phyloP scores from a whole-genome alignment of 2,329 filamentous ascomycete species.

The Pseudocercospora musae region DNA sequence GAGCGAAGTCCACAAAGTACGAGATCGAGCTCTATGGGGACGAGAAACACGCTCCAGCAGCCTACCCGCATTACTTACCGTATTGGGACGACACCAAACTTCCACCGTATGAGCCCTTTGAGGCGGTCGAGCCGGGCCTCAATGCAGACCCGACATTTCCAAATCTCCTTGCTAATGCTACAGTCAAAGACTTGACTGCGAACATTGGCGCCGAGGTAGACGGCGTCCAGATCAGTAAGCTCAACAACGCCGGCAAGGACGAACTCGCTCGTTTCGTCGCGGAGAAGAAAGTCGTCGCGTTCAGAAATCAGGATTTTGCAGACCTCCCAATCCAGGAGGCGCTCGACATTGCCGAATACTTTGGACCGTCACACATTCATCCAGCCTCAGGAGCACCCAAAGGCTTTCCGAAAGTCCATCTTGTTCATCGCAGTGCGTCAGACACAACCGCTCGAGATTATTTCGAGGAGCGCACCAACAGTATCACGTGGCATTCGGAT shows the following conservation, averaged over 20 bases:
- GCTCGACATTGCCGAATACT: conserved; percentile 68
- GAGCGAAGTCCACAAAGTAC: conserved; percentile 44
- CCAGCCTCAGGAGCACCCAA: conserved; percentile 72
- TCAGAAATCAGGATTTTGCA: conserved; percentile 67
- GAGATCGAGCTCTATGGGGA: conserved; percentile 55
- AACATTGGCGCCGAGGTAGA: conserved; percentile 70
- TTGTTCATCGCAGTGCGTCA: conserved; percentile 70
- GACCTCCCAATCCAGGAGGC: conserved; percentile 67
- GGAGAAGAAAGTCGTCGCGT: conserved; percentile 73
- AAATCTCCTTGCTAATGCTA: conserved; percentile 60
- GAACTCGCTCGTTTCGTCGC: conserved; percentile 73
- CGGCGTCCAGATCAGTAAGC: conserved; percentile 67
- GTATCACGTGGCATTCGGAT: conserved; percentile 82
- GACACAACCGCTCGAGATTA: conserved; percentile 61
- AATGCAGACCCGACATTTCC: conserved; percentile 68
- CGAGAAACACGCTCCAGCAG: conserved; percentile 52
- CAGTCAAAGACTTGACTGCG: conserved; percentile 62
- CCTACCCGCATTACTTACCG: conserved; percentile 56
- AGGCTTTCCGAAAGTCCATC: conserved; percentile 70
- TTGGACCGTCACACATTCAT: conserved; percentile 78
- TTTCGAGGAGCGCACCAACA: conserved; percentile 66
- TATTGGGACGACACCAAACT: conserved; percentile 46
- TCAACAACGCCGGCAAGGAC: conserved; percentile 68
- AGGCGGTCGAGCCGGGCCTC: conserved; percentile 72
- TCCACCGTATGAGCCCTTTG: conserved; percentile 64